Conservation (phyloP, 352 stramenopile genomes). For the Aphanomyces invadans region DNA sequence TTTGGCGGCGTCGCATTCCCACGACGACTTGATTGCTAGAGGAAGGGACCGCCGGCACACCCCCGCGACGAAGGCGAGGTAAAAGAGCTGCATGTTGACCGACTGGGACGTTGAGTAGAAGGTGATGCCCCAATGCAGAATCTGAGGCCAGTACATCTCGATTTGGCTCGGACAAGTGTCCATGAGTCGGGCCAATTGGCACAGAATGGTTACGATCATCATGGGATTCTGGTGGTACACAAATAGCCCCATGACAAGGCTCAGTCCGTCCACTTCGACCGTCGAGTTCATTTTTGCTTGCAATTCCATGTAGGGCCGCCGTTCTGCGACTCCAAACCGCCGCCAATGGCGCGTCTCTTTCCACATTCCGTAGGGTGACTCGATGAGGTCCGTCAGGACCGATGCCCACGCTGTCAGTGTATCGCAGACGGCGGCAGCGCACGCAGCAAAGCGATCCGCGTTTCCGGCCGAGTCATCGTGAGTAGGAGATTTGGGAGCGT, state of each 20-base stretch:
- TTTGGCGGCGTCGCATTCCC: constrained; percentile 57
- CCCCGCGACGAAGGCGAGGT: constrained; percentile 50
- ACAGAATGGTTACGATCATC: constrained; percentile 59
- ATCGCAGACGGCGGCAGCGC: neutral
- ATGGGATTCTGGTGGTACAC: constrained; percentile 61
- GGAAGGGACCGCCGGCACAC: constrained; percentile 35
- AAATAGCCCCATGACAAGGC: constrained; percentile 50
- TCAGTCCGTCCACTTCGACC: constrained; percentile 38
- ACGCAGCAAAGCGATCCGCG: neutral
- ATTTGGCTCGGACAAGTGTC: constrained; percentile 48
- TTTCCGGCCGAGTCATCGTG: neutral
- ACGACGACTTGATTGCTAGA: constrained; percentile 47
- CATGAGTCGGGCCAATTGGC: constrained; percentile 49
- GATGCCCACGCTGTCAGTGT: neutral
- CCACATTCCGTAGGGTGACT: neutral
- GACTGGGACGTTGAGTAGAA: constrained; percentile 37
- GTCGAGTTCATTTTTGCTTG: constrained; percentile 33
- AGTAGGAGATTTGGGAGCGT: neutral
- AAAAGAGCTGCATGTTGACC: constrained; percentile 54
- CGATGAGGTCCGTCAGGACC: neutral
- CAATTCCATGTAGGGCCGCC: constrained; percentile 37
- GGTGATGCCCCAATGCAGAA: constrained; percentile 56
- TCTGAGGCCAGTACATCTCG: constrained; percentile 64
- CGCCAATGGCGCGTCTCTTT: constrained; percentile 23
- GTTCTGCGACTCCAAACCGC: constrained; percentile 1